A percentile compares a stretch with the other conserved stretches of the same genome.
phyloP scores from a whole-genome alignment of 805 yeast species.

The Komagataella phaffii region DNA sequence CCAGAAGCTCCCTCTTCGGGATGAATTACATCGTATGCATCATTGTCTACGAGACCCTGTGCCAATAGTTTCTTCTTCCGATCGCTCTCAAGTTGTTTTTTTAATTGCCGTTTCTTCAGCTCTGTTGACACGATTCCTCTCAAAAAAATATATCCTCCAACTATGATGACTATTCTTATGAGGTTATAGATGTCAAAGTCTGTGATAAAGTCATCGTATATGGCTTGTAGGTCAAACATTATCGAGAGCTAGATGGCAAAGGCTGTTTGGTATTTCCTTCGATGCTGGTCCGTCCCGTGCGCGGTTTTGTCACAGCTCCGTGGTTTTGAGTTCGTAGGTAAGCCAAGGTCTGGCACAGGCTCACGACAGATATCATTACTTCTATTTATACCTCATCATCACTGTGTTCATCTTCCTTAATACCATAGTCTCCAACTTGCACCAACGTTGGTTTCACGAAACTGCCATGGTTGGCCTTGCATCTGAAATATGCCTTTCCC shows the following conservation, averaged over 20 bases:
- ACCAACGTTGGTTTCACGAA: slow-evolving; percentile 62
- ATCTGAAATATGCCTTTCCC: slow-evolving; percentile 44
- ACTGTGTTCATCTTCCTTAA: slow-evolving; percentile 30
- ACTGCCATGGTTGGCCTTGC: slow-evolving; percentile 52
- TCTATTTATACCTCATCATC: slow-evolving; percentile 20
- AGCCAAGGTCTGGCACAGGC: not conserved
- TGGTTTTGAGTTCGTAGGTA: not conserved
- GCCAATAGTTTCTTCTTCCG: slow-evolving; percentile 22
- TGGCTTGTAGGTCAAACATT: slow-evolving; percentile 15
- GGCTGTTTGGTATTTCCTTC: slow-evolving; percentile 1
- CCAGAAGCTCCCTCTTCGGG: not conserved
- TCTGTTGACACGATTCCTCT: slow-evolving; percentile 44
- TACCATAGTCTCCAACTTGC: slow-evolving; percentile 47
- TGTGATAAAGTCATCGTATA: slow-evolving; percentile 22
- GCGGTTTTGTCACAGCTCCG: not conserved
- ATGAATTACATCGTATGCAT: not conserved
- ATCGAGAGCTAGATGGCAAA: slow-evolving; percentile 1
- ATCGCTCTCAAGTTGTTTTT: slow-evolving; percentile 32
- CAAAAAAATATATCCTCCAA: slow-evolving; percentile 51
- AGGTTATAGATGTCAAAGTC: slow-evolving; percentile 31
- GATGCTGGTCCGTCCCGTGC: not conserved
- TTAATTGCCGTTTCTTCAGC: slow-evolving; percentile 40
- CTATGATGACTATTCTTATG: slow-evolving; percentile 31
- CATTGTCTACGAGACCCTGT: slow-evolving; percentile 14
- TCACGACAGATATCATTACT: not conserved